A percentile compares a stretch with the other conserved stretches of the same genome.
Conservation (phyloP, 495 filamentous ascomycete genomes). For the Sphaerosporella brunnea region DNA sequence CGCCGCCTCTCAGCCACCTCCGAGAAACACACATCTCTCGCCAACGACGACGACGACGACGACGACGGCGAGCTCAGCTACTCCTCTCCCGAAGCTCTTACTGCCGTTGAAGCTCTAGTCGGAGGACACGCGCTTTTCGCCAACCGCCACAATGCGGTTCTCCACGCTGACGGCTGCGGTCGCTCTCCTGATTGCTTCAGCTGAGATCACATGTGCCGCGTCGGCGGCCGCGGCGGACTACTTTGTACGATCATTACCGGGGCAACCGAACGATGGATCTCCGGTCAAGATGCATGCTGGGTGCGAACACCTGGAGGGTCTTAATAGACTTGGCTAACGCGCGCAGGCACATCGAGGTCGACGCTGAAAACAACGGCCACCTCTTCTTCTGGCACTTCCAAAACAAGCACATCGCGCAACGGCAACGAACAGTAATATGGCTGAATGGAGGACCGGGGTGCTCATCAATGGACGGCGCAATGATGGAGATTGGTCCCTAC, state of each 20-base stretch:
- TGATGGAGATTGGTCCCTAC: slow-evolving; percentile 97
- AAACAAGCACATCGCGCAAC: slow-evolving; percentile 85
- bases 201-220: slow-evolving; percentile 1
- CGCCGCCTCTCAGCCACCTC: no score
- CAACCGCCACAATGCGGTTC: slow-evolving; percentile 6
- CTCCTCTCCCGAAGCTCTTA: neutral
- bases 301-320: slow-evolving; percentile 30
- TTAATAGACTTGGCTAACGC: no score
- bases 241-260: slow-evolving; percentile 68
- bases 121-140: neutral
- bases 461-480: slow-evolving; percentile 85
- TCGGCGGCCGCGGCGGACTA: slow-evolving; percentile 57
- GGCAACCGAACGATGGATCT: slow-evolving; percentile 54
- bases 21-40: no score
- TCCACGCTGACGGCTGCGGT: neutral
- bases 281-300: slow-evolving; percentile 94
- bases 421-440: slow-evolving; percentile 87
- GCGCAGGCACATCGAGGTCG: slow-evolving; percentile 76
- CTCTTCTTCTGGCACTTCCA: slow-evolving; percentile 97
- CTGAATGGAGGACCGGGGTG: slow-evolving; percentile 92
- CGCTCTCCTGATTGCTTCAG: neutral
- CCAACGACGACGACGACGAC: no score
- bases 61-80: no score
- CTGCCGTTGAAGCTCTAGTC: neutral
- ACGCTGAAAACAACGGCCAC: slow-evolving; percentile 66